Evolutionary conservation across 2,329 filamentous ascomycete genomes (phyloP).

Genomic region (Fusarium sp.): DNA sequence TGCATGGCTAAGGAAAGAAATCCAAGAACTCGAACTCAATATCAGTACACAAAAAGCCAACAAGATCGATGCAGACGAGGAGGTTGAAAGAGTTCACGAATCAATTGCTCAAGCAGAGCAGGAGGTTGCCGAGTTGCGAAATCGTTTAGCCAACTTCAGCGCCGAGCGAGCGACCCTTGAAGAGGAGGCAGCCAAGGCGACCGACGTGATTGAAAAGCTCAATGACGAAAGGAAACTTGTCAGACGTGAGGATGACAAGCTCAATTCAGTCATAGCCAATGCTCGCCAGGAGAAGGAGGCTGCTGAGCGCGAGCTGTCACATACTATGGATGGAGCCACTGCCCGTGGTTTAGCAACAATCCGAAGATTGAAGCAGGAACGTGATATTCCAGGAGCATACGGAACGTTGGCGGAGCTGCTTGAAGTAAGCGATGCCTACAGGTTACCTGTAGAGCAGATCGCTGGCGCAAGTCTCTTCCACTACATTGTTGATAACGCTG

Average conservation of each 20-base stretch:
- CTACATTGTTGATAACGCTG: conserved; percentile 92
- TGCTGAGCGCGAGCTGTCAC: conserved; percentile 80
- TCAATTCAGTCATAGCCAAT: conserved; percentile 80
- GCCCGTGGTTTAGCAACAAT: conserved; percentile 89
- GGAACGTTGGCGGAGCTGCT: conserved; percentile 95
- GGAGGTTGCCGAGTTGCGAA: conserved; percentile 76
- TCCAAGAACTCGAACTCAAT: conserved; percentile 80
- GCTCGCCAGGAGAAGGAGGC: conserved; percentile 80
- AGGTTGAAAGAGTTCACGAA: conserved; percentile 76
- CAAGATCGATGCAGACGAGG: conserved; percentile 84
- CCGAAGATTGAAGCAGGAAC: conserved; percentile 81
- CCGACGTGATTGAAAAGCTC: conserved; percentile 80
- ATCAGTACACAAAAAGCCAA: conserved; percentile 86
- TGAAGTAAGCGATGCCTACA: conserved; percentile 84
- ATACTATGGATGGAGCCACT: conserved; percentile 90
- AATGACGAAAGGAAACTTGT: conserved; percentile 89
- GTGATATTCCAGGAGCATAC: conserved; percentile 86
- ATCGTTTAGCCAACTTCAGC: conserved; percentile 81
- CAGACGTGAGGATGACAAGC: conserved; percentile 88
- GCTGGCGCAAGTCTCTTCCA: conserved; percentile 94
- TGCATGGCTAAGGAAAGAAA: conserved; percentile 81
- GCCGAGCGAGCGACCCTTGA: conserved; percentile 77
- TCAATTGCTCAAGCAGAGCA: conserved; percentile 78
- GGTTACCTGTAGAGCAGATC: conserved; percentile 90
- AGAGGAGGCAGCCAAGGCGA: conserved; percentile 79